Conservation (phyloP, 345 rosid genomes). For the Eucalyptus curtisii region DNA sequence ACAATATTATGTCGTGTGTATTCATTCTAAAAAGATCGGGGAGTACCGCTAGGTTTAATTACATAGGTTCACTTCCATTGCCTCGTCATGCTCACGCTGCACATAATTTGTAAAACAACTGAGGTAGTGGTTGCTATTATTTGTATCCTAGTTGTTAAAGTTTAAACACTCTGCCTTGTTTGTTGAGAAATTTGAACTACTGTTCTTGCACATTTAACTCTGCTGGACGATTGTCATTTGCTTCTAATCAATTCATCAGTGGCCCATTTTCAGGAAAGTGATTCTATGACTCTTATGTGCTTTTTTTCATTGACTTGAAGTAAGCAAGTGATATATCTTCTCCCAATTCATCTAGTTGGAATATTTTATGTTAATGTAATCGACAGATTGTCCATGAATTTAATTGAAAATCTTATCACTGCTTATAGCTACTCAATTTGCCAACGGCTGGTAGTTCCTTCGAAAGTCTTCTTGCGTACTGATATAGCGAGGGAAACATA, state of each 20-base stretch:
- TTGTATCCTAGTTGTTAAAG: not conserved
- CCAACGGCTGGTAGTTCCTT: not conserved
- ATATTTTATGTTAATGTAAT: too few species aligned
- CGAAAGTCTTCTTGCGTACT: too few species aligned
- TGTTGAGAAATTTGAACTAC: not conserved
- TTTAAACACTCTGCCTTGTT: not conserved
- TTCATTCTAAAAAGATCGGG: not conserved
- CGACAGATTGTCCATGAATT: too few species aligned
- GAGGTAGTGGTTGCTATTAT: not conserved
- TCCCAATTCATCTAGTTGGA: not conserved
- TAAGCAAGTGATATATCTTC: not conserved
- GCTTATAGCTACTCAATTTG: not conserved
- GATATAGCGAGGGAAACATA: too few species aligned
- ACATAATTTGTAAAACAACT: not conserved
- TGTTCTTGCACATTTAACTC: not conserved
- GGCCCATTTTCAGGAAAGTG: too few species aligned
- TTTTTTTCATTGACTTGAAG: not conserved
- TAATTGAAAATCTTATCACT: too few species aligned
- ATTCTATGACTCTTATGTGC: too few species aligned
- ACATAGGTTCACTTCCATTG: not conserved
- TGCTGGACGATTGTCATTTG: not conserved
- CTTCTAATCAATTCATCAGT: not conserved
- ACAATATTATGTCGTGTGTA: fast-evolving
- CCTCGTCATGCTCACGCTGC: not conserved
- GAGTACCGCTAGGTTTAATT: not conserved